These are phyloP conservation scores for Prunus dulcis DNA, from an alignment of 306 rosid species.

Conservation along the genomic window DNA sequence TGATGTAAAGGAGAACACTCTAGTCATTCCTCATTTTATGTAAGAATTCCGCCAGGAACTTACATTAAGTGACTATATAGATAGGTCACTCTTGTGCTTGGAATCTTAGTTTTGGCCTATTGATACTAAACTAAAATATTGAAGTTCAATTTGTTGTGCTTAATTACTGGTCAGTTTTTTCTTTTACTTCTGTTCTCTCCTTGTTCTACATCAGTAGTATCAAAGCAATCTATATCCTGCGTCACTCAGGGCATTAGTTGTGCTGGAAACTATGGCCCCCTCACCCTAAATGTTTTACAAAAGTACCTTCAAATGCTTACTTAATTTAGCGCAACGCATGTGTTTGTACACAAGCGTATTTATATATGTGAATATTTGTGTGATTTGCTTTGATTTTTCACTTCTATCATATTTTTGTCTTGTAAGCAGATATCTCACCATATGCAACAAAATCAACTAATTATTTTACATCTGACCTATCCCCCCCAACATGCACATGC, in stretches of 20 bases:
- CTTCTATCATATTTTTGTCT: not conserved
- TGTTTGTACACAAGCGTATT: not conserved
- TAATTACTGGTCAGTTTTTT: not conserved
- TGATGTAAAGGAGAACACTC: not conserved
- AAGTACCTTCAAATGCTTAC: not conserved
- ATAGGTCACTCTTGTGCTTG: not conserved
- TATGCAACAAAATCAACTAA: not conserved
- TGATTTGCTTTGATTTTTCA: not conserved
- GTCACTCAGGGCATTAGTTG: not conserved
- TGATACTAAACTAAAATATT: not conserved
- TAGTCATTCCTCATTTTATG: not conserved
- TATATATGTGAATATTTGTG: not conserved
- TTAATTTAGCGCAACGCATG: not conserved
- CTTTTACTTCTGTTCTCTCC: not conserved
- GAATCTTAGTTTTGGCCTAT: not conserved
- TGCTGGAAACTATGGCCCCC: not conserved
- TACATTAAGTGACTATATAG: not conserved
- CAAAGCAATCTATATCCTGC: not conserved
- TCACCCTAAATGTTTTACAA: not conserved
- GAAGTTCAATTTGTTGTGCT: not conserved
- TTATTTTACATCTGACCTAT: not conserved
- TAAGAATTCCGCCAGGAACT: not conserved
- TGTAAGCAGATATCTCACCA: not conserved
- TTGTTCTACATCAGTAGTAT: not conserved
- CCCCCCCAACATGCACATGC: constrained; percentile 1